A percentile compares a stretch with the other conserved stretches of the same genome.
phyloP scores from a whole-genome alignment of 257 asterid genomes.

The Fraxinus excelsior region DNA sequence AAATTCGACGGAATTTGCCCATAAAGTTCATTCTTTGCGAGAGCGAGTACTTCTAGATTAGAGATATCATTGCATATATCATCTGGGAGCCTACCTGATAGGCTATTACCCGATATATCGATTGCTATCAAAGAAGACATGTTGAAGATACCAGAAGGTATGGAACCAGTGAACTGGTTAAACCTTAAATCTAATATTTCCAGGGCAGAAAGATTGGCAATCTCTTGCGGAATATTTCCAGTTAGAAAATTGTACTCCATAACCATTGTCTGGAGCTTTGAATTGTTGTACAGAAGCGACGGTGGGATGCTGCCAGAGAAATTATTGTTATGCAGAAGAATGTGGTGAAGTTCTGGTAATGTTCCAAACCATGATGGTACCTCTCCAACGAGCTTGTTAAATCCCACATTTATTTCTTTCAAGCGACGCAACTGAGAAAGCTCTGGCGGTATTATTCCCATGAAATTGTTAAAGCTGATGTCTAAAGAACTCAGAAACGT shows the following conservation, averaged over 20 bases:
- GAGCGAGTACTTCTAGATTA: background rate
- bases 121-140: background rate
- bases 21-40: background rate
- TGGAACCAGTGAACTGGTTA: constrained; percentile 29
- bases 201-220: constrained; percentile 29
- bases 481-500: constrained; percentile 25
- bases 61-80: background rate
- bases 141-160: background rate
- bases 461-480: constrained; percentile 27
- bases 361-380: constrained; percentile 28
- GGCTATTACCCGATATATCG: background rate
- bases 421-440: constrained; percentile 20
- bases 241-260: background rate
- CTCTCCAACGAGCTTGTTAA: constrained; percentile 30
- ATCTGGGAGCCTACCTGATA: background rate
- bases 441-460: constrained; percentile 22
- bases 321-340: constrained; percentile 31
- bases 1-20: background rate
- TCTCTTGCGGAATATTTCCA: constrained; percentile 25
- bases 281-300: constrained; percentile 34
- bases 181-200: background rate
- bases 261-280: constrained; percentile 35
- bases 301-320: constrained; percentile 49
- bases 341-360: constrained; percentile 25
- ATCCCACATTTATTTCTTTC: constrained; percentile 28